Conservation (phyloP, 2,329 filamentous ascomycete genomes). For the Sporothrix variecibatus region DNA sequence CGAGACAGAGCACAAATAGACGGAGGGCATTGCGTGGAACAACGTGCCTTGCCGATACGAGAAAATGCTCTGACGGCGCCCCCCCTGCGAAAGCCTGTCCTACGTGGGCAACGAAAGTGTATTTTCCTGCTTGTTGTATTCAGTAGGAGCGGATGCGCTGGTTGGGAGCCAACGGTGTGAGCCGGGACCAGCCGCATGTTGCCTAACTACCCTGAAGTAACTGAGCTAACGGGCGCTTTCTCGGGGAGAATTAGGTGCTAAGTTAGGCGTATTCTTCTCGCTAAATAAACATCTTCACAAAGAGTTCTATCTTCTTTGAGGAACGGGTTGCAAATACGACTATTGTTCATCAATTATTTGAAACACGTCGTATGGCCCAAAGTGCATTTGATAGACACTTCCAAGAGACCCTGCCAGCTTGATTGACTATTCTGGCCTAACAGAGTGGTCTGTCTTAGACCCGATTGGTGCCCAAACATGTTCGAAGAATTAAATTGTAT, state of each 20-base stretch:
- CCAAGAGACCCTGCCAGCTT: not conserved
- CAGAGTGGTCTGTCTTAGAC: not conserved
- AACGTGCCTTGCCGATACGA: conserved; percentile 14
- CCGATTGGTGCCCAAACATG: conserved; percentile 1
- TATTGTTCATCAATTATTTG: not conserved
- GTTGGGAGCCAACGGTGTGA: conserved; percentile 11
- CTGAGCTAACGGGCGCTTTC: not conserved
- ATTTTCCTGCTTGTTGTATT: not conserved
- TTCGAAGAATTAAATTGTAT: not conserved
- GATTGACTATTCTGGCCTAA: not conserved
- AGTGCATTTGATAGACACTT: not conserved
- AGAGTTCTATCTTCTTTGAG: not conserved
- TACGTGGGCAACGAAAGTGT: not conserved
- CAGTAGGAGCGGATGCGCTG: not conserved
- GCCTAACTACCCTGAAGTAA: conserved; percentile 14
- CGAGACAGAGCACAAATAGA: not conserved
- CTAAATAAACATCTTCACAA: not conserved
- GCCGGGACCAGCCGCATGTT: conserved; percentile 17
- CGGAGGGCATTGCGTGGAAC: not conserved
- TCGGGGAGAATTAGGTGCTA: not conserved
- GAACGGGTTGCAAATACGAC: not conserved
- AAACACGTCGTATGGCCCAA: not conserved
- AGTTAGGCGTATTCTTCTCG: not conserved
- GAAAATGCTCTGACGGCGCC: not conserved
- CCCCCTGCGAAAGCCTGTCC: not conserved